phyloP scores from a whole-genome alignment of 495 filamentous ascomycete genomes.

The Neurospora sp. region DNA sequence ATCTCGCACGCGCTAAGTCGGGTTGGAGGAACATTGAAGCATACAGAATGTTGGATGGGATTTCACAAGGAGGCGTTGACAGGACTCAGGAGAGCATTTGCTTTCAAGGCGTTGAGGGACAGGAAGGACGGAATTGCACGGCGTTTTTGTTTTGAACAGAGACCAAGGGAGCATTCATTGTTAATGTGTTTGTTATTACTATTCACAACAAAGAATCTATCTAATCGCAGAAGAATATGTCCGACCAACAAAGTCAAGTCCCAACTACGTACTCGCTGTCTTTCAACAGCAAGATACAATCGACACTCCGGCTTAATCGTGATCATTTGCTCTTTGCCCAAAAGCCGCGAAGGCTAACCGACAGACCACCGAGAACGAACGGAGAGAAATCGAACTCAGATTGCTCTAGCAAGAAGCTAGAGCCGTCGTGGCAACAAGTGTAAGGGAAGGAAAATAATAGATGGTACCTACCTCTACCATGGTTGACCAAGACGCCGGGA shows the following conservation, averaged over 20 bases:
- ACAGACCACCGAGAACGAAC: constrained; percentile 37
- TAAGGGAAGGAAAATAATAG: not conserved
- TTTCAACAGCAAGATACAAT: constrained; percentile 59
- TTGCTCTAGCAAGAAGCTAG: constrained; percentile 31
- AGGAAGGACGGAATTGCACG: not conserved
- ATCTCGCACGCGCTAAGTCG: not conserved
- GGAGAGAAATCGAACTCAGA: constrained; percentile 29
- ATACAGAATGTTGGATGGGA: not conserved
- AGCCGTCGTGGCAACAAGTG: constrained; percentile 26
- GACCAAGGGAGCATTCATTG: not conserved
- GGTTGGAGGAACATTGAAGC: not conserved
- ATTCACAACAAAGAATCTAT: not conserved
- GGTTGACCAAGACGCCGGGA: not conserved
- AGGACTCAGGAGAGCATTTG: not conserved
- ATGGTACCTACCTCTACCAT: constrained; percentile 9
- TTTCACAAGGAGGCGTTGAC: not conserved
- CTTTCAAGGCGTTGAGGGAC: not conserved
- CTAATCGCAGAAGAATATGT: constrained; percentile 28
- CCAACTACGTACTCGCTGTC: constrained; percentile 67
- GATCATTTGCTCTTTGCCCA: constrained; percentile 49
- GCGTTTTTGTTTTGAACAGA: not conserved
- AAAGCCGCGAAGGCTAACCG: constrained; percentile 6
- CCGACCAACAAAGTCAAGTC: constrained; percentile 84
- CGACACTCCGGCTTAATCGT: constrained; percentile 95
- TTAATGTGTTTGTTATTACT: not conserved